Conservation (phyloP, 768 basidiomycete species). For the Mycena belliarum region DNA sequence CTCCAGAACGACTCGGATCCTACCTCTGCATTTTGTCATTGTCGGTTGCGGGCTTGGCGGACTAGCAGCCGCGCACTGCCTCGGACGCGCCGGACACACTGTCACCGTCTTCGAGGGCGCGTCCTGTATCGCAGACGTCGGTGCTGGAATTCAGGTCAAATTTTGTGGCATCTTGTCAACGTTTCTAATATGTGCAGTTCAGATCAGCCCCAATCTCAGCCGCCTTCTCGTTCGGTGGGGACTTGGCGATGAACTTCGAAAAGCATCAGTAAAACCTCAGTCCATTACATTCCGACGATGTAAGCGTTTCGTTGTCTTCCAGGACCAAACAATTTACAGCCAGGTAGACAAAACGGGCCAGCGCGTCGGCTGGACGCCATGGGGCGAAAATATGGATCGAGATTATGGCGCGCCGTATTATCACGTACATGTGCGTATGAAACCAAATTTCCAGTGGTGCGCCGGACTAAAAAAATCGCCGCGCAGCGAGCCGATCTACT, state of each 20-base stretch:
- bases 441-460: neutral
- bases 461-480: neutral
- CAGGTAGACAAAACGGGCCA: conserved; percentile 33
- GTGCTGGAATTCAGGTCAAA: conserved; percentile 47
- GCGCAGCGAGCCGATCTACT: conserved; percentile 53
- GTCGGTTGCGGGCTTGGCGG: conserved; percentile 26
- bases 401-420: conserved; percentile 36
- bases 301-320: conserved; percentile 19
- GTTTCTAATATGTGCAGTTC: neutral
- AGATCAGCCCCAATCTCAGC: conserved; percentile 36
- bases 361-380: conserved; percentile 30
- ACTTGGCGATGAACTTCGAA: conserved; percentile 40
- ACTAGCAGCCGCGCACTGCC: conserved; percentile 39
- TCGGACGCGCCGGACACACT: conserved; percentile 41
- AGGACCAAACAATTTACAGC: neutral
- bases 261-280: conserved; percentile 40
- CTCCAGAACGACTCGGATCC: neutral
- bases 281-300: conserved; percentile 46
- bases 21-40: conserved; percentile 28
- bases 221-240: conserved; percentile 54
- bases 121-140: conserved; percentile 39
- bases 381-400: conserved; percentile 30
- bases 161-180: neutral
- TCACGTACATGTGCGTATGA: conserved; percentile 35
- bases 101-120: conserved; percentile 43